Percentiles rank a stretch among this genome's conserved stretches.
These are phyloP conservation scores for Plasmodium vinckei DNA, from an alignment of 169 alveolate species.

Conservation along the genomic window DNA sequence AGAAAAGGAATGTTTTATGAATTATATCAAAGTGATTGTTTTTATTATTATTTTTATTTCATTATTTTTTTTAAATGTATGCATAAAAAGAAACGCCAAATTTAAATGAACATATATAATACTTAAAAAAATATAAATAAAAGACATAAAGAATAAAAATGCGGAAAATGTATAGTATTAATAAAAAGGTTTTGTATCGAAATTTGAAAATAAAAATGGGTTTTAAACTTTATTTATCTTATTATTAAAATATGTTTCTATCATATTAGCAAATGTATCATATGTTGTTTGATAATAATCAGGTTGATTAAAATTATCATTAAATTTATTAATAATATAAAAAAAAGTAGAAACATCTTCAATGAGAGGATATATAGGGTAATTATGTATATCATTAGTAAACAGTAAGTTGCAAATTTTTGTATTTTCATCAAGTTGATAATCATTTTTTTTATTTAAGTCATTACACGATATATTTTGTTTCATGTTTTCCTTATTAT, in stretches of 20 bases:
- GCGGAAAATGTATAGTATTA: neutral
- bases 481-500: slow-evolving; percentile 1
- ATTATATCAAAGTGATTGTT: neutral
- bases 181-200: neutral
- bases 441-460: neutral
- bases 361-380: slow-evolving; percentile 70
- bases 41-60: slow-evolving; percentile 17
- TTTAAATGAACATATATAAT: slow-evolving; percentile 13
- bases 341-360: slow-evolving; percentile 69
- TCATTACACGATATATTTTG: neutral
- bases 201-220: neutral
- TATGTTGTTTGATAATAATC: slow-evolving; percentile 27
- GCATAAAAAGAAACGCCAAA: slow-evolving; percentile 31
- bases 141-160: slow-evolving; percentile 1
- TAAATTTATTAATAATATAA: slow-evolving; percentile 59
- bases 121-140: slow-evolving; percentile 18
- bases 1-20: slow-evolving; percentile 19
- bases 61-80: slow-evolving; percentile 50
- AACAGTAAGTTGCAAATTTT: slow-evolving; percentile 51
- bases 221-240: neutral
- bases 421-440: slow-evolving; percentile 14
- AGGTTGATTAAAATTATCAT: slow-evolving; percentile 17
- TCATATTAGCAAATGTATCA: slow-evolving; percentile 38
- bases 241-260: slow-evolving; percentile 23
- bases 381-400: slow-evolving; percentile 69